Percentiles rank a stretch among this genome's conserved stretches.
Conservation (phyloP, 164 flowering plant genomes). For the Annona cherimola region DNA sequence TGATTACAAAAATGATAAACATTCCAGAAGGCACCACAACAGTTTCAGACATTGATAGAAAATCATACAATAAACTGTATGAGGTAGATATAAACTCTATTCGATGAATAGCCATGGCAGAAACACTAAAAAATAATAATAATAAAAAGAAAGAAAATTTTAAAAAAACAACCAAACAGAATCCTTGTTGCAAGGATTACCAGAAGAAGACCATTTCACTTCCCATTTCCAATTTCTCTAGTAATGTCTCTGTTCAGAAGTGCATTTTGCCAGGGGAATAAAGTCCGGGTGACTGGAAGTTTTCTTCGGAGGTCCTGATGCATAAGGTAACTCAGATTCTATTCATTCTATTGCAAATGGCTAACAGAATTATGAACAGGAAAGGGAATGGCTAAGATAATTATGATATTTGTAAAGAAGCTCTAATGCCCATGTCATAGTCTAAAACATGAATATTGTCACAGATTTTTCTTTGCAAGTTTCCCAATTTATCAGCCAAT, state of each 20-base stretch:
- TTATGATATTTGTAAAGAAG: not conserved
- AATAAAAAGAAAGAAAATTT: too few species aligned
- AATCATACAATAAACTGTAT: not conserved
- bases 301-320: conserved; percentile 95
- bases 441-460: too few species aligned
- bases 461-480: not conserved
- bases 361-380: not conserved
- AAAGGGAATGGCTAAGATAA: not conserved
- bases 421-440: not conserved
- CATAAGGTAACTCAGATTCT: not conserved
- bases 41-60: not conserved
- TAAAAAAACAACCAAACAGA: not conserved
- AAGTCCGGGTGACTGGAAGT: conserved; percentile 93
- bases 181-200: not conserved
- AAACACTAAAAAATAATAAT: too few species aligned
- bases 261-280: conserved; percentile 94
- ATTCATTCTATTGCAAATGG: too few species aligned
- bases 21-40: not conserved
- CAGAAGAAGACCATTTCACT: conserved; percentile 24
- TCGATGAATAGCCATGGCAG: not conserved
- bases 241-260: conserved; percentile 66
- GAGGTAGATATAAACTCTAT: not conserved
- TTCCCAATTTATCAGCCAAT: too few species aligned
- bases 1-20: not conserved
- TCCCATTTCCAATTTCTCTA: conserved; percentile 69